Base-by-base conservation (phyloP, 176 grass and related monocot species). In the Ananas comosus region DNA sequence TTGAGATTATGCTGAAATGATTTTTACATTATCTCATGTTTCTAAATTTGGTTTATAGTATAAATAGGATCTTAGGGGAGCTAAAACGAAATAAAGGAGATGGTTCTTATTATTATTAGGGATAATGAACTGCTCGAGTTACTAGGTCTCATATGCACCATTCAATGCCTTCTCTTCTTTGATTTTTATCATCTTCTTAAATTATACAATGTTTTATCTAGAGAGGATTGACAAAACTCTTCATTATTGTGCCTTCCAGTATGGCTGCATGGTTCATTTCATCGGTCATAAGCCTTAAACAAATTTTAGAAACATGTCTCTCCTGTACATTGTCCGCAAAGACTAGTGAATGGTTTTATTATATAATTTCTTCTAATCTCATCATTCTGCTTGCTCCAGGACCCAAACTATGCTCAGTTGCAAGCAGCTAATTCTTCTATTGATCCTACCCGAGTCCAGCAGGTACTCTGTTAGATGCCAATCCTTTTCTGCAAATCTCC, bases 391-490 rank as follows among this genome's bases (percentile, higher is more conserved):
- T 78, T 74, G 33, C 33, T 82, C 23, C 76, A 94, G 85, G 95
- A 99, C 21, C 58, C 89, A 65, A 94, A 84, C 69, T 94, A 88
- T 82, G 70, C 78, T 57, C 85, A 88, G 76, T 54, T 91, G 72
- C 90, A 93, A 75, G 56, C 85, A 51, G 28, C 75, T 70, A 85
- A 85, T 70, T 53, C 74, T 78, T 71, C 65, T 58, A 80, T 89
- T 71, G 94, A 93, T 78, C 69, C 87, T 70, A 85, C 54, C 70
- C 78, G 78, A 84, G 73, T 86, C 51, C 94, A 84, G 59, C 87
- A 93, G 85, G 94, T 93, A 87, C 2, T 80, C 10, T 74, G 57
- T 78, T 74, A 29, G 13, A 67, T 75, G 75, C 50, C 65, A 24
- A 76, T 53, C 19, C 63, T 57, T 50, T 74, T 76, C 68, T 51